A percentile compares a stretch with the other conserved stretches of the same genome.
These are phyloP conservation scores for Labyrinthula sp. DNA, from an alignment of 352 stramenopile genomes.

Conservation along the genomic window DNA sequence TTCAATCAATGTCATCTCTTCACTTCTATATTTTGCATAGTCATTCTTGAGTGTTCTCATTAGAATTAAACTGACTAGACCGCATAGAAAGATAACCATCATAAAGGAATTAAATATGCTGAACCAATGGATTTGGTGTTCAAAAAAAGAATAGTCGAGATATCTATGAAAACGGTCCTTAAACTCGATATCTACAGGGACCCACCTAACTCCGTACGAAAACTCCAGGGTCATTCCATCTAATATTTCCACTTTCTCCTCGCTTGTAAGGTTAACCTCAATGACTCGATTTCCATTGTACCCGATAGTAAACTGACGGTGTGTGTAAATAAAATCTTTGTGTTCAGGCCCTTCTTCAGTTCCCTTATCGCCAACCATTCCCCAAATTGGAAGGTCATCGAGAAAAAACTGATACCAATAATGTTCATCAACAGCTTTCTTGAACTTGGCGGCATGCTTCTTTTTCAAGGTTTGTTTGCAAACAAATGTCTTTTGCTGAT, in stretches of 20 bases:
- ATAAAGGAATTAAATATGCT: slow-evolving; percentile 92
- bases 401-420: slow-evolving; percentile 98
- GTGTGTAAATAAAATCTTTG: slow-evolving; percentile 78
- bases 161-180: slow-evolving; percentile 88
- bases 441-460: slow-evolving; percentile 40
- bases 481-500: slow-evolving; percentile 23
- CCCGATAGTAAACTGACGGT: slow-evolving; percentile 79
- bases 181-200: slow-evolving; percentile 66
- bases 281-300: slow-evolving; percentile 92
- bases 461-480: slow-evolving; percentile 34
- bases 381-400: slow-evolving; percentile 92
- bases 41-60: slow-evolving; percentile 74
- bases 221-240: slow-evolving; percentile 54
- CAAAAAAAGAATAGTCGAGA: slow-evolving; percentile 95
- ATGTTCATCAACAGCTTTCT: slow-evolving; percentile 63
- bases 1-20: slow-evolving; percentile 29
- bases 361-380: slow-evolving; percentile 85
- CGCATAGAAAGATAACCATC: slow-evolving; percentile 86
- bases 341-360: slow-evolving; percentile 52
- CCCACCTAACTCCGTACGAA: slow-evolving; percentile 69
- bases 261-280: slow-evolving; percentile 87
- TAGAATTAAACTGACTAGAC: slow-evolving; percentile 73
- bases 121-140: slow-evolving; percentile 96
- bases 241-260: slow-evolving; percentile 47
- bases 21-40: slow-evolving; percentile 63